Evolutionary conservation across 345 rosid genomes (phyloP), one percentile per base, ranked within the genome.

Genomic region (Syzygium aromaticum): DNA sequence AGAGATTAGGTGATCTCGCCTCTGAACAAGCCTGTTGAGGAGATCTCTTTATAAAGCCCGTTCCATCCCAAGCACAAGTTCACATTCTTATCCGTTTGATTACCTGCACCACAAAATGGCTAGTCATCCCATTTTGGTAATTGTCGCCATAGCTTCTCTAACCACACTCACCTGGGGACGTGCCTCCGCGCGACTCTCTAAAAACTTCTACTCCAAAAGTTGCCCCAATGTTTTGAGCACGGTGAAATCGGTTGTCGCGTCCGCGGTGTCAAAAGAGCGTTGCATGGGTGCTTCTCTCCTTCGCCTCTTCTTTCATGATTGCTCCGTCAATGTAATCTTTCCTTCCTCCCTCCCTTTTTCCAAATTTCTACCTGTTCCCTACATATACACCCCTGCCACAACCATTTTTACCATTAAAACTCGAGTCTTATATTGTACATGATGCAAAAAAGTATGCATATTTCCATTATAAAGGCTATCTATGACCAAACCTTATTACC

Each of bases 251-350:
- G 85, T 88, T 19, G 91, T 95, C 54, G 89, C 53, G 14, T 91
- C 97, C 7, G 98, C 98, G 33, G 89, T 97, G n/a, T 78, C 27
- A 7, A 92, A 88, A 11, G 93, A 96, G 91, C 77, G 93, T 52
- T 88, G 97, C 12, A 92, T 93, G 90, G 98, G 98, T 21, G 99
- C 98, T 33, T 96, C 98, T 38, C 88, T 97, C 56, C 93, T 97
- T 86, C 98, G 99, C 84, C 90, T 97, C 86, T 92, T 92, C 94
- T 97, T 96, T 93, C 99, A 96, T 25, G 98, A 97, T 78, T 97
- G 99, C 87, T 97, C 96, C 82, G 98, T 96, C 87, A 97, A 95
- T 67, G 99, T 97, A 94, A 90, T 53, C 84, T 4, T 23, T 19
- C 21, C 14, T 43, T 56, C 28, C 17, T 12, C 49, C 46, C 11